Base-by-base conservation (phyloP, 225 moss, liverwort and hornwort species). In the Pseudisothecium myosuroides region DNA sequence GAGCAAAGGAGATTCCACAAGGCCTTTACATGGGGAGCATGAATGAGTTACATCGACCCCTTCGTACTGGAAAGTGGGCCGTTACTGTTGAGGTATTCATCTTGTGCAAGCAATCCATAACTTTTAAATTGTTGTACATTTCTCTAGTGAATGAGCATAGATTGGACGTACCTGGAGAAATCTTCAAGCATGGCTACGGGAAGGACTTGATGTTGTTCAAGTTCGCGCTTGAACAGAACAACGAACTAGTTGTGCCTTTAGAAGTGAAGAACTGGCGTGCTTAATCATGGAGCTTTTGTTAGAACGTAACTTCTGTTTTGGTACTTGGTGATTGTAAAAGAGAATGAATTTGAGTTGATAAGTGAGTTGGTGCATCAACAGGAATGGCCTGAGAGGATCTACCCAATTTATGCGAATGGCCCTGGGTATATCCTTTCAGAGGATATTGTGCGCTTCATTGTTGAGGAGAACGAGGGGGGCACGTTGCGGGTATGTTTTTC, bases 11-110 rank as follows among this genome's bases (percentile, higher is more conserved):
- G 62, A 86, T 90, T 55, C 85, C 87, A 21, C 69, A 94, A 88
- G 92, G 95, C 83, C 89, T 95, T 50, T 95, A 95, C 79, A 91
- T 95, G 91, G 92, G 93, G 49, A 95, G 90, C 88, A 94, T 95
- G 93, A 94, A 95, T 85, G 93, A 93, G 89, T 89, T 90, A 80
- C 93, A 95, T 86, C 83, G 89, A 45, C 91, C 92, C 39, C 93
- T 95, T 89, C 93, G 93, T 71, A 83, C 88, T 88, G 92, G 92
- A 89, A 95, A 95, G 85, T 95, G 95, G 95, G 93, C 92, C 23
- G 93, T 95, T 69, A 94, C 93, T 58, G 87, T 85, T 64, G 91
- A 94, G 95, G 95, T 94, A 90, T 68, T 21, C 37, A 69, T 73
- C 64, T 72, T 88, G 62, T 59, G 74, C 59, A 18, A 69, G 34